phyloP scores from a whole-genome alignment of 2,329 filamentous ascomycete species.

The Colletotrichum cordylinicola region DNA sequence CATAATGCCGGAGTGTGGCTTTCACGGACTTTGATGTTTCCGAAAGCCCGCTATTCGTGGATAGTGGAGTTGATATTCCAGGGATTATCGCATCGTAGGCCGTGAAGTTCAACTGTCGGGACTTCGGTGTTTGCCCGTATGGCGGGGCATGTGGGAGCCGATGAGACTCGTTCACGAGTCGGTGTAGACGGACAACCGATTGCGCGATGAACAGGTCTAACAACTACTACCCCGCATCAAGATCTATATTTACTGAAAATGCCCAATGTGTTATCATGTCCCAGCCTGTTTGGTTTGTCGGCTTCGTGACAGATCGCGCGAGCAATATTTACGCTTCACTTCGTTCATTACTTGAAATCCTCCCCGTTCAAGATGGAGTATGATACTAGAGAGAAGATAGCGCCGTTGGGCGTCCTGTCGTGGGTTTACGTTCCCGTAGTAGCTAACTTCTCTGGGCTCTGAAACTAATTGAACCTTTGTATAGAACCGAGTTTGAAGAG shows the following conservation, averaged over 20 bases:
- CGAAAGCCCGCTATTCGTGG: not conserved
- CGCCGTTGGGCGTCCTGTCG: not conserved
- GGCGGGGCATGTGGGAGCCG: not conserved
- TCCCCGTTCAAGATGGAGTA: not conserved
- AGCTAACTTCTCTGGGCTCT: accelerated
- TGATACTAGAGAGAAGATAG: not conserved
- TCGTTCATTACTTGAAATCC: accelerated
- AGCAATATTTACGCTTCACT: not conserved
- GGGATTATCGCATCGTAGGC: not conserved
- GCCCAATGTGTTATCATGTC: accelerated
- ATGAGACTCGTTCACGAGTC: not conserved
- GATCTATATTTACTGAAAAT: not conserved
- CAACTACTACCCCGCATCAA: not conserved
- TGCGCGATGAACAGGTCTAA: not conserved
- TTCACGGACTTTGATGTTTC: not conserved
- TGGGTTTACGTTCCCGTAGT: not conserved
- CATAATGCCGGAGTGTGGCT: not conserved
- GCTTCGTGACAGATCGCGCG: not conserved
- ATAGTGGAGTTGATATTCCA: not conserved
- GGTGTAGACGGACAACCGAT: not conserved
- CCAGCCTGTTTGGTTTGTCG: not conserved
- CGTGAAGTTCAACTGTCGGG: not conserved
- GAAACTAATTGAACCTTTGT: not conserved
- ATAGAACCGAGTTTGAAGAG: not conserved
- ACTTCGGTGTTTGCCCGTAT: not conserved